phyloP scores from a whole-genome alignment of 148 eudicot species.

The Amaranthus hypochondriacus region DNA sequence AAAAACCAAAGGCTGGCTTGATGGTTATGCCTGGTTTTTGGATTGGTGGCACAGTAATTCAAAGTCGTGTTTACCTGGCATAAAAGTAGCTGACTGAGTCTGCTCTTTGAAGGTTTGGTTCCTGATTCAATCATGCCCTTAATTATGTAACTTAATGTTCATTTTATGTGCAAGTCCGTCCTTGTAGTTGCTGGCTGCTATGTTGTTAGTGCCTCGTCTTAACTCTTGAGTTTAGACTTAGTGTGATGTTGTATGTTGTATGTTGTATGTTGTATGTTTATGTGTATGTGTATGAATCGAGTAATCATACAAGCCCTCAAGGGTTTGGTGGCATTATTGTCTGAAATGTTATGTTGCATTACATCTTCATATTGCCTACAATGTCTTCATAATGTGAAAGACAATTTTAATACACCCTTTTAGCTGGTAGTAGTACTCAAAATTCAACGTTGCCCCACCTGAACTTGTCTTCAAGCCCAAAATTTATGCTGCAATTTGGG shows the following conservation, averaged over 20 bases:
- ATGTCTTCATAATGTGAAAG: not conserved
- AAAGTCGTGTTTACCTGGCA: conserved; percentile 74
- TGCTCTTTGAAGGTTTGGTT: not conserved
- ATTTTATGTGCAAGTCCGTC: conserved; percentile 12
- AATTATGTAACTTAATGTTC: conserved; percentile 14
- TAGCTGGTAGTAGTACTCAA: no score
- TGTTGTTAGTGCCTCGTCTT: conserved; percentile 7
- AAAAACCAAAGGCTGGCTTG: conserved; percentile 74
- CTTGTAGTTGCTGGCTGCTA: conserved; percentile 11
- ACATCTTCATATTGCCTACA: not conserved
- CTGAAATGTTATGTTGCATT: conserved; percentile 4
- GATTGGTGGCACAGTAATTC: conserved; percentile 74
- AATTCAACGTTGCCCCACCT: no score
- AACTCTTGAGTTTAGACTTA: not conserved
- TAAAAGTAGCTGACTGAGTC: conserved; percentile 59
- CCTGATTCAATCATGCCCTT: not conserved
- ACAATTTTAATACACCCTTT: no score
- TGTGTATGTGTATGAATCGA: no score
- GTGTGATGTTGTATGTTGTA: conserved; percentile 1
- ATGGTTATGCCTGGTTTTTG: conserved; percentile 98
- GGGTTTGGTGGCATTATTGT: not conserved
- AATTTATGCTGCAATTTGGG: no score
- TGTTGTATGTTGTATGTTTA: no score
- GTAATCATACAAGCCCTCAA: not conserved
- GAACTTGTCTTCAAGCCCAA: no score